Percentiles rank a stretch among this genome's conserved stretches.
These are phyloP conservation scores for Leptographium flavum DNA, from an alignment of 2,329 filamentous ascomycete species.

Conservation along the genomic window DNA sequence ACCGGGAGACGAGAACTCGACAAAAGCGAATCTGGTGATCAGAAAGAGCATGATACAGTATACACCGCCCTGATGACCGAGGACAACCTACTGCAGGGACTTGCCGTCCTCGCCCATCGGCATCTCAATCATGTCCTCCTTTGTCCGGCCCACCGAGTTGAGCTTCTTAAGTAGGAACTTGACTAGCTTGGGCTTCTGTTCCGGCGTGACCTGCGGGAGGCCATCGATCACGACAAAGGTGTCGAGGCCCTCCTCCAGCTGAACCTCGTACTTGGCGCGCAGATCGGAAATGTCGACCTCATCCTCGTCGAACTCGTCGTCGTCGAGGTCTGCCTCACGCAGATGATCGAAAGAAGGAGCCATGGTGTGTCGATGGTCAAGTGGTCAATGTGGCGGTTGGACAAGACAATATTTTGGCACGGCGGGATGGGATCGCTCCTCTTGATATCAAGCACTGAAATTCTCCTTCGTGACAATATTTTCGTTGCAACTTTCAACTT, in stretches of 20 bases:
- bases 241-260: conserved; percentile 89
- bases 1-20: conserved; percentile 83
- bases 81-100: conserved; percentile 58
- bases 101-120: conserved; percentile 76
- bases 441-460: neutral
- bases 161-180: conserved; percentile 95
- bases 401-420: too few relatives aligned
- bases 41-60: neutral
- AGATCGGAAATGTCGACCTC: conserved; percentile 94
- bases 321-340: conserved; percentile 75
- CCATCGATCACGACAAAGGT: conserved; percentile 95
- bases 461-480: conserved; percentile 3
- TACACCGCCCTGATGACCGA: too few relatives aligned
- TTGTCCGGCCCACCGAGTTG: conserved; percentile 68
- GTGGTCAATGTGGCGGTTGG: too few relatives aligned
- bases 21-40: conserved; percentile 69
- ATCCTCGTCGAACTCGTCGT: conserved; percentile 77
- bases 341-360: conserved; percentile 87
- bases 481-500: conserved; percentile 1
- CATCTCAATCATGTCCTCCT: conserved; percentile 86
- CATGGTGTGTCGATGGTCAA: too few relatives aligned
- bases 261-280: conserved; percentile 86
- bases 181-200: conserved; percentile 83
- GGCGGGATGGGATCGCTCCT: too few relatives aligned
- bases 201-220: conserved; percentile 75